Evolutionary conservation across 176 grass and related monocot species (phyloP).

Genomic region (Aegilops speltoides): DNA sequence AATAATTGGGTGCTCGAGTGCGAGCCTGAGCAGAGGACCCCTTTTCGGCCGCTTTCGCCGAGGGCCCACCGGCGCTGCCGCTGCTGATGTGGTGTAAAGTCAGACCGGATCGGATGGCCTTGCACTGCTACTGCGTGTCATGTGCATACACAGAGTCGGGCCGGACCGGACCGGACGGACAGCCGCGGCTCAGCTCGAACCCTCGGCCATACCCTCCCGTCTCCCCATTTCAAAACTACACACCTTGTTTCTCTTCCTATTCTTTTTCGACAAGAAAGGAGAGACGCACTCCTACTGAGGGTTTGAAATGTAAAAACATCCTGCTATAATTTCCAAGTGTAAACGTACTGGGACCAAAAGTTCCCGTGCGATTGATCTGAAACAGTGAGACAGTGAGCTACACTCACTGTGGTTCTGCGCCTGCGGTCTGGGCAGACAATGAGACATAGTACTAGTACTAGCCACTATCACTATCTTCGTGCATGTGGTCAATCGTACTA

Average conservation of each 20-base stretch:
- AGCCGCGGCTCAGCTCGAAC: neutral
- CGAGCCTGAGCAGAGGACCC: conserved; percentile 11
- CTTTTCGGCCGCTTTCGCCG: conserved; percentile 35
- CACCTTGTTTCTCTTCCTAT: neutral
- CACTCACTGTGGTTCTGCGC: neutral
- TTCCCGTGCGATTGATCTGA: neutral
- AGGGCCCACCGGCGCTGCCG: neutral
- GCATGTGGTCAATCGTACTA: neutral
- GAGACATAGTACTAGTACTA: neutral
- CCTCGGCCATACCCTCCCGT: too few relatives aligned
- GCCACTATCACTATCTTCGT: neutral
- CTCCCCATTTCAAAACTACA: neutral
- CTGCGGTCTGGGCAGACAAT: neutral
- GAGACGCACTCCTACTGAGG: too few relatives aligned
- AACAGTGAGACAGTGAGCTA: neutral
- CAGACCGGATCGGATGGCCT: neutral
- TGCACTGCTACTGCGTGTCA: neutral
- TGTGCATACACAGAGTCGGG: neutral
- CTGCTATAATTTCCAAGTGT: neutral
- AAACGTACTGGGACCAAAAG: neutral
- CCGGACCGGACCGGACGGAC: neutral
- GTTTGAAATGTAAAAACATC: too few relatives aligned
- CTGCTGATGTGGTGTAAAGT: conserved; percentile 14
- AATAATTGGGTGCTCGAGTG: conserved; percentile 55
- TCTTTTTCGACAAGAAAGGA: neutral